Base-by-base conservation (phyloP, 108 stramenopile genomes). In the Cyclotella distinguenda region DNA sequence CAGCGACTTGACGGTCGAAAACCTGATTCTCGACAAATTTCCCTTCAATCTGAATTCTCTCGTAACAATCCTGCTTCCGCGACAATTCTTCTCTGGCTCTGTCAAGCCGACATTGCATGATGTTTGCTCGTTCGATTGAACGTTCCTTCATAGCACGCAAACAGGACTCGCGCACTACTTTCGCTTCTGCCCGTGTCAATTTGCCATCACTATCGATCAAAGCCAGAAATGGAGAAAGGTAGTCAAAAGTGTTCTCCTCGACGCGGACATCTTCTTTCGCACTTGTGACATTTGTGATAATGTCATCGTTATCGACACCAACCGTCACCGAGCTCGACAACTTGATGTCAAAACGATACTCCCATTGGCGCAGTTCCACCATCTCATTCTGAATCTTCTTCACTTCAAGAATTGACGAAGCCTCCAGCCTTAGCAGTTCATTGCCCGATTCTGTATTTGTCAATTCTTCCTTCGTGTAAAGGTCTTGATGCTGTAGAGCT, bases 221-320 rank as follows among this genome's bases (percentile, higher is more conserved):
- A 59, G 55, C 49, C 15, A 92, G 55, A 80, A 84, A 92, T 1
- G 90, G 90, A 23, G 86, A 70, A 15, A 92, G 77, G 62, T 89
- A 92, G 50, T 92, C 90, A 35, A 82, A 54, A 9, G 21, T 43
- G 13, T 61, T 59, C 28, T 66, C 69, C 32, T 58, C 53, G 11
- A 38, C 44, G 15, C 60, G 31, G 5, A 18, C 56, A 38, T 75
- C 46, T 8, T 80, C 74, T 52, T 59, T 70, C 32, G 31, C 26
- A 35, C 59, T 56, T 47, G 73, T 57, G 12, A 33, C 21, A 30
- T 44, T 12, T 39, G 18, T 51, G 13, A 18, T 30, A n/a, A 16
- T 19, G 0, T 28, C 43, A 43, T 26, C 19, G 12, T 66, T 8
- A 42, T 11, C n/a, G n/a, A n/a, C n/a, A n/a, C n/a, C 70, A 53